Conservation (phyloP, 306 rosid species). For the Cicer chorassanicum region DNA sequence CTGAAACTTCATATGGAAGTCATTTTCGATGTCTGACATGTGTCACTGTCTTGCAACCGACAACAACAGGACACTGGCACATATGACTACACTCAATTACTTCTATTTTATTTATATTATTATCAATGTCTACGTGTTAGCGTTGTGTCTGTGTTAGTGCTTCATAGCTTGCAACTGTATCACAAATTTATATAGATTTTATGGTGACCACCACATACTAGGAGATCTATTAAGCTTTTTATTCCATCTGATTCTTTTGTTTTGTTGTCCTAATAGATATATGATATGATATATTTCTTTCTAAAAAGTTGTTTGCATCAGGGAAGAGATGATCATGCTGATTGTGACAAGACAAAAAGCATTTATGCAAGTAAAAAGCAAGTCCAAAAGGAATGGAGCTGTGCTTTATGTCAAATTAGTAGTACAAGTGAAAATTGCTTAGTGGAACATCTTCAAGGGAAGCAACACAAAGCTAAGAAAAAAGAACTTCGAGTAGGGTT, state of each 20-base stretch:
- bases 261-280: conserved; percentile 7
- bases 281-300: conserved; percentile 6
- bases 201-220: conserved; percentile 14
- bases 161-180: neutral
- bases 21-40: too few species aligned
- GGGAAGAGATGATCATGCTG: conserved; percentile 40
- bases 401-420: conserved; percentile 63
- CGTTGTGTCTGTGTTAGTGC: too few species aligned
- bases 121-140: too few species aligned
- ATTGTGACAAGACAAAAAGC: conserved; percentile 28
- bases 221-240: conserved; percentile 7
- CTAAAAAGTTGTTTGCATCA: conserved; percentile 44
- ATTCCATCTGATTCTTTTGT: conserved; percentile 17
- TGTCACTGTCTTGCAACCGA: too few species aligned
- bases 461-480: conserved; percentile 54
- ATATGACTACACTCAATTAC: too few species aligned
- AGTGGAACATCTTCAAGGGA: conserved; percentile 55
- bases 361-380: conserved; percentile 36
- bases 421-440: conserved; percentile 56
- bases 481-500: conserved; percentile 37
- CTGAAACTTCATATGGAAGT: too few species aligned
- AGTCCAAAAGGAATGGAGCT: conserved; percentile 71
- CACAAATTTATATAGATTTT: conserved; percentile 20
- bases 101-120: too few species aligned
- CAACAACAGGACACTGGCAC: too few species aligned